These are phyloP conservation scores for Monilinia vaccinii-corymbosi DNA, from an alignment of 2,329 filamentous ascomycete genomes.

Conservation along the genomic window DNA sequence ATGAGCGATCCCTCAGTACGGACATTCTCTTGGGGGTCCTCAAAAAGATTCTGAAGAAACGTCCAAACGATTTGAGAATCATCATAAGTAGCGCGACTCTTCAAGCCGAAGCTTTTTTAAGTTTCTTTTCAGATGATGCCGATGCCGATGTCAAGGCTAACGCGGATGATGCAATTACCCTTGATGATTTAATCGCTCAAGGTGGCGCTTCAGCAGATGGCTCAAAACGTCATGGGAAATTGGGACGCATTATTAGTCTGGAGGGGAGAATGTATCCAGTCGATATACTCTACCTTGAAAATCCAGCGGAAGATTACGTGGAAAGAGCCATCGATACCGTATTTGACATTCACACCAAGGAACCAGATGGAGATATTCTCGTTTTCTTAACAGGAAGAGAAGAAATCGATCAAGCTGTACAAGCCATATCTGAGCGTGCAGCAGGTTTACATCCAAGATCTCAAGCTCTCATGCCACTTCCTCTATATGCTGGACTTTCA, in stretches of 20 bases:
- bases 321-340: conserved; percentile 75
- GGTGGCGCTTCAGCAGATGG: conserved; percentile 20
- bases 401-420: conserved; percentile 79
- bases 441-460: conserved; percentile 50
- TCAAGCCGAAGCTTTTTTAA: conserved; percentile 76
- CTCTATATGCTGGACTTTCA: conserved; percentile 80
- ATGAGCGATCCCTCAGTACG: conserved; percentile 86
- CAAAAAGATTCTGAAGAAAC: conserved; percentile 77
- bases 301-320: conserved; percentile 76
- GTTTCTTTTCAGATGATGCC: conserved; percentile 54
- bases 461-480: conserved; percentile 58
- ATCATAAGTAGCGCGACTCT: conserved; percentile 90
- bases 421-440: conserved; percentile 66
- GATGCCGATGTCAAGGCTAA: conserved; percentile 29
- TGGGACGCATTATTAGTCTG: conserved; percentile 66
- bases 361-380: conserved; percentile 76
- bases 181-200: conserved; percentile 26
- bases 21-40: conserved; percentile 83
- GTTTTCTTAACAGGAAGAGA: conserved; percentile 89
- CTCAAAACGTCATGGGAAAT: conserved; percentile 27
- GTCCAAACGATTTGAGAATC: conserved; percentile 68
- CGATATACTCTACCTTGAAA: conserved; percentile 71
- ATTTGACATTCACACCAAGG: conserved; percentile 76
- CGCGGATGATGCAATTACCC: conserved; percentile 31
- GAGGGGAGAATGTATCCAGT: conserved; percentile 86